A percentile compares a stretch with the other conserved stretches of the same genome.
phyloP scores from a whole-genome alignment of 768 basidiomycete genomes.

The Calocybe indica region DNA sequence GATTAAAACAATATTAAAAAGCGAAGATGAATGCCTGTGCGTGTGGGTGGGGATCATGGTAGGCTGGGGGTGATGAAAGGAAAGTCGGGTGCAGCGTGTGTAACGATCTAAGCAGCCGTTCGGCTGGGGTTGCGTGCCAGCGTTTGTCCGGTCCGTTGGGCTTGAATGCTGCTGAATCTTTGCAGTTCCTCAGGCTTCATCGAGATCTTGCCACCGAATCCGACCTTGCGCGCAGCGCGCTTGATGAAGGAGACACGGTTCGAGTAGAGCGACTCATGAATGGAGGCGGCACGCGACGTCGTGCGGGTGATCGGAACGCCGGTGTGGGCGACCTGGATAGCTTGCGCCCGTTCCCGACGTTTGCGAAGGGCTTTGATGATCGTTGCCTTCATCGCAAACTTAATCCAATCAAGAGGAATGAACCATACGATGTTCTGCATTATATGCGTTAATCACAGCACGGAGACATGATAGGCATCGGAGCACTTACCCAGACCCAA shows the following conservation, averaged over 20 bases:
- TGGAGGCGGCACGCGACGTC: conserved; percentile 81
- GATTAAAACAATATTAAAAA: not conserved
- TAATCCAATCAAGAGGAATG: conserved; percentile 91
- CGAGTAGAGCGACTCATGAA: conserved; percentile 90
- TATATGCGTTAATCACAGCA: conserved; percentile 11
- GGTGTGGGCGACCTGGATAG: conserved; percentile 33
- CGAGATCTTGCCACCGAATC: conserved; percentile 74
- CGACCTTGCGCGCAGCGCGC: conserved; percentile 82
- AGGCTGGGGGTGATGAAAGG: not conserved
- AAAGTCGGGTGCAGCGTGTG: not conserved
- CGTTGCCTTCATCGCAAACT: conserved; percentile 94
- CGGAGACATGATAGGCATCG: not conserved
- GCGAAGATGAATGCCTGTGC: not conserved
- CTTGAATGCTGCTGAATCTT: conserved; percentile 84
- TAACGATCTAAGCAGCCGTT: conserved; percentile 27
- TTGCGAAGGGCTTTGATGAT: conserved; percentile 80
- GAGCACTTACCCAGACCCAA: conserved; percentile 83
- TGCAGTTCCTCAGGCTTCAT: conserved; percentile 84
- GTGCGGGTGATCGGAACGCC: conserved; percentile 81
- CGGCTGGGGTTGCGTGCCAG: conserved; percentile 74
- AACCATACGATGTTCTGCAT: conserved; percentile 91
- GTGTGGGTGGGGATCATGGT: too few species aligned
- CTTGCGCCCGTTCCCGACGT: conserved; percentile 44
- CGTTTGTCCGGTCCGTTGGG: conserved; percentile 67
- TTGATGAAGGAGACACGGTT: conserved; percentile 94